Evolutionary conservation across 148 eudicot species (phyloP).

Genomic region (Vaccinium vitisidaea): DNA sequence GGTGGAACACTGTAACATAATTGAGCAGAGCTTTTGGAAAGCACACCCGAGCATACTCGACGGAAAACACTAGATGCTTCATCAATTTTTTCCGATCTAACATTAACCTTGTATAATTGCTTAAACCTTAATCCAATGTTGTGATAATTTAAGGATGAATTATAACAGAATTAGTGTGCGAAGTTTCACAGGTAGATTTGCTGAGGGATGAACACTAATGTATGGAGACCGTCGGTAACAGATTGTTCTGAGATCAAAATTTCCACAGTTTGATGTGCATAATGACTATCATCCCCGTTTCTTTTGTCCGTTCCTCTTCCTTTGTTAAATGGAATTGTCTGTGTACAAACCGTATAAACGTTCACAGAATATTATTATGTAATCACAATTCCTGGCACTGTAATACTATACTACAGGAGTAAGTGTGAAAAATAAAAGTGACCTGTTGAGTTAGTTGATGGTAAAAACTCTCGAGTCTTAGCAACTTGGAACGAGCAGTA

Average conservation of each 20-base stretch:
- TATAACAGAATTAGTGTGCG: background rate
- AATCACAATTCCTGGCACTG: background rate
- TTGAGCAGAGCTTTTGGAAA: slow-evolving; percentile 62
- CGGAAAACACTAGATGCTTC: slow-evolving; percentile 6
- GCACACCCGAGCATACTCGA: slow-evolving; percentile 53
- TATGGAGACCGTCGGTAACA: background rate
- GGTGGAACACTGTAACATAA: slow-evolving; percentile 58
- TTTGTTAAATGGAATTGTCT: background rate
- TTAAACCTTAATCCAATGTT: too few relatives aligned
- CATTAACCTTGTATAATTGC: background rate
- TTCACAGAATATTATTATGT: background rate
- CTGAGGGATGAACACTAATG: background rate
- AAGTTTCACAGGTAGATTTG: background rate
- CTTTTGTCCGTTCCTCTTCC: background rate
- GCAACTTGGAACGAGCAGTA: too few relatives aligned
- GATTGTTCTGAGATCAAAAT: slow-evolving; percentile 1
- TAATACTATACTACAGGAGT: background rate
- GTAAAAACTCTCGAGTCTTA: too few relatives aligned
- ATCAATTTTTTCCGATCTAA: background rate
- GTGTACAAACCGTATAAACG: background rate
- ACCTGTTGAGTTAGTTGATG: too few relatives aligned
- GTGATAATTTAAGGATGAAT: background rate
- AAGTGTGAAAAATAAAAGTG: too few relatives aligned
- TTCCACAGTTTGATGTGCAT: background rate
- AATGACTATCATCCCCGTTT: background rate